Conservation (phyloP, 805 yeast genomes). For the Metschnikowia lachancei region DNA sequence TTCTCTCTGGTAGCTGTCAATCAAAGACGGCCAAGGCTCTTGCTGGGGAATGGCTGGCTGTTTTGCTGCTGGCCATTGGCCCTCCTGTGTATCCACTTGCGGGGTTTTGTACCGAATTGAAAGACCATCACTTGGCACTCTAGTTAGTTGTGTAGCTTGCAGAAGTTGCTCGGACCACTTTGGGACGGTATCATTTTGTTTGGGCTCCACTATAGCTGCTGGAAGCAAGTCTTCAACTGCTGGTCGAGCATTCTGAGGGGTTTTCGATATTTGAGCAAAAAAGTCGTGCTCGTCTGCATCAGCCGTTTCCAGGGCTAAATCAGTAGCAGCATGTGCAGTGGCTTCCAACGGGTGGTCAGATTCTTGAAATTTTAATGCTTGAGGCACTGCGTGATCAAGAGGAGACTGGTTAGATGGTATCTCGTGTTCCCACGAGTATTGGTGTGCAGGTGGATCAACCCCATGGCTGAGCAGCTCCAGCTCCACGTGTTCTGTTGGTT, state of each 20-base stretch:
- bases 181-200: background rate
- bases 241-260: background rate
- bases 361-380: slow-evolving; percentile 1
- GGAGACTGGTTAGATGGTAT: background rate
- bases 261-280: too few species aligned
- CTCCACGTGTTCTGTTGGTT: too few species aligned
- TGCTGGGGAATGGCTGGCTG: background rate
- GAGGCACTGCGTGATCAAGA: slow-evolving; percentile 1
- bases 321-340: background rate
- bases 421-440: background rate
- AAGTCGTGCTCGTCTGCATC: background rate
- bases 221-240: background rate
- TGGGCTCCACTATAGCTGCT: background rate
- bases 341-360: background rate
- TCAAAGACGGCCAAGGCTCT: slow-evolving; percentile 6
- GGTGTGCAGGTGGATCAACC: background rate
- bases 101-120: background rate
- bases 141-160: background rate
- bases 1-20: too few species aligned
- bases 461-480: background rate
- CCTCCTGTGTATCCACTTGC: background rate
- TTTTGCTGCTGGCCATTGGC: background rate
- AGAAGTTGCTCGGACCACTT: background rate
- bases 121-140: background rate
- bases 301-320: background rate